These are phyloP conservation scores for Bryum argenteum DNA, from an alignment of 225 moss, liverwort and hornwort genomes.

Conservation along the genomic window DNA sequence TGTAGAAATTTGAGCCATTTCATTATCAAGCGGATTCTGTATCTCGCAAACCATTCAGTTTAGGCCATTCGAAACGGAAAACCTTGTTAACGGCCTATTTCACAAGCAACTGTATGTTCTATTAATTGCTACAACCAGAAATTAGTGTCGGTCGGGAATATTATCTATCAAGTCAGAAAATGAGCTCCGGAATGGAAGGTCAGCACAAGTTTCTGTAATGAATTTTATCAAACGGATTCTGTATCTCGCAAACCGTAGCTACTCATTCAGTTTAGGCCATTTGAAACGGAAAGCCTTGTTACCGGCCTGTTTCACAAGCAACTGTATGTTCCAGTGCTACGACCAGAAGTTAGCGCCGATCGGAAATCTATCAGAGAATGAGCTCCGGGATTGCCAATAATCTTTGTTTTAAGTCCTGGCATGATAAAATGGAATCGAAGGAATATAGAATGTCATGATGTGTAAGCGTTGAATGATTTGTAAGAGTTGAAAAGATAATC, in stretches of 20 bases:
- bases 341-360: background rate
- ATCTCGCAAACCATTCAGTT: background rate
- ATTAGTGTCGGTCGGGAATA: too few species aligned
- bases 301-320: conserved; percentile 7
- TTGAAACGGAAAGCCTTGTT: conserved; percentile 12
- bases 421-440: background rate
- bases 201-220: too few species aligned
- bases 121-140: too few species aligned
- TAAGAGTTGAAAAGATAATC: too few species aligned
- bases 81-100: conserved; percentile 9
- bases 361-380: background rate
- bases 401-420: too few species aligned
- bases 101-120: too few species aligned
- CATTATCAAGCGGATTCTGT: too few species aligned
- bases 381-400: background rate
- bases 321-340: background rate
- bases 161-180: too few species aligned
- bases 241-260: too few species aligned
- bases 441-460: background rate
- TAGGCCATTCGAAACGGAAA: conserved; percentile 19
- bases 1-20: too few species aligned
- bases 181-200: too few species aligned
- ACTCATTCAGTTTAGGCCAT: conserved; percentile 21
- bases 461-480: background rate
- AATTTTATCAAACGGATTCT: too few species aligned